Evolutionary conservation across 2,329 filamentous ascomycete species (phyloP).

Genomic region (Colletotrichum tanaceti): DNA sequence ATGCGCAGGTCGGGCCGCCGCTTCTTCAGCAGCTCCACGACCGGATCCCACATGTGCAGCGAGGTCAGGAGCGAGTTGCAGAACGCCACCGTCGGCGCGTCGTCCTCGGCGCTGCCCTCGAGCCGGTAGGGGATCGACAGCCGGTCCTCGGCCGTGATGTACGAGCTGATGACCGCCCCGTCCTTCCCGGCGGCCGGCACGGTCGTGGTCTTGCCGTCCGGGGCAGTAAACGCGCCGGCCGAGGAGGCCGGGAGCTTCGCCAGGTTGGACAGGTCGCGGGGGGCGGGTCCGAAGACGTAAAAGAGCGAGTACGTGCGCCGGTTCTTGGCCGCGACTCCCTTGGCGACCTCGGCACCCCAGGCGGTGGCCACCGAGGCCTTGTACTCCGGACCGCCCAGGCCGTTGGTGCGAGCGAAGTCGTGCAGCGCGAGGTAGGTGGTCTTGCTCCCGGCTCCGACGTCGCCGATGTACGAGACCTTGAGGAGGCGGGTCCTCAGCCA

Average conservation of each 20-base stretch:
- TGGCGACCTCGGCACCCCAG: conserved; percentile 69
- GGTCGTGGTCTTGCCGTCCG: conserved; percentile 68
- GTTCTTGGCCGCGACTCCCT: conserved; percentile 67
- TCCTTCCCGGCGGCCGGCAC: conserved; percentile 56
- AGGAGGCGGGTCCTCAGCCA: conserved; percentile 82
- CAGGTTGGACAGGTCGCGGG: conserved; percentile 73
- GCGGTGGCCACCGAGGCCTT: conserved; percentile 71
- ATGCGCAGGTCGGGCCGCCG: conserved; percentile 75
- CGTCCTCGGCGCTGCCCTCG: conserved; percentile 74
- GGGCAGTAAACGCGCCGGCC: conserved; percentile 62
- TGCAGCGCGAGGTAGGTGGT: conserved; percentile 73
- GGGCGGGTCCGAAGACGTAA: conserved; percentile 82
- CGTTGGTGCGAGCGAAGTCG: conserved; percentile 77
- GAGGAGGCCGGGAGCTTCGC: conserved; percentile 60
- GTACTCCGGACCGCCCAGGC: conserved; percentile 72
- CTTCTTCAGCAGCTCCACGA: conserved; percentile 71
- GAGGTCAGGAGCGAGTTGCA: conserved; percentile 84
- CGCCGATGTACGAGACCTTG: conserved; percentile 72
- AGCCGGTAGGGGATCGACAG: conserved; percentile 78
- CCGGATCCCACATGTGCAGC: conserved; percentile 82
- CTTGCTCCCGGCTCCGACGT: conserved; percentile 55
- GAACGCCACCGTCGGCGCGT: conserved; percentile 79
- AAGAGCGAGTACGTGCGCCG: conserved; percentile 76
- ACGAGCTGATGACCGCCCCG: conserved; percentile 73
- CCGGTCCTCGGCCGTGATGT: conserved; percentile 74